Evolutionary conservation across 495 filamentous ascomycete species (phyloP), one percentile per base, ranked within the genome.

Genomic region (Penicillium chermesinum): DNA sequence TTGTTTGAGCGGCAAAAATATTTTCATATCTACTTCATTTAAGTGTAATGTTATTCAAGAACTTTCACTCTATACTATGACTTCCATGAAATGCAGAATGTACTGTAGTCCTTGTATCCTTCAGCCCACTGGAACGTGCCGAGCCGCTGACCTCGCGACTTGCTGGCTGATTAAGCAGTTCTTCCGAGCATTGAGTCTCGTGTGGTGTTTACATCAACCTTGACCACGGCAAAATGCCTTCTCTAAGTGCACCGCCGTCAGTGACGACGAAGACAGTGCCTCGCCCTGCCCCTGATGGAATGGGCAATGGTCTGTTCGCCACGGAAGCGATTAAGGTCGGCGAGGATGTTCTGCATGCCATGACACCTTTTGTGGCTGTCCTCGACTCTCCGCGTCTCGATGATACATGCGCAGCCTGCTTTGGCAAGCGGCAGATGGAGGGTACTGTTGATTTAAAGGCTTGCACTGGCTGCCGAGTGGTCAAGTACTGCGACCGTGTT

Each of bases 401-500:
- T 2, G 64, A 71, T 49, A 69, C 69, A 6, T 78, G 74, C 43
- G 64, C 71, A 21, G 69, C 62, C 18, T 78, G 74, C 42, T 68
- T 70, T 50, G 58, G 71, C 14, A 63, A 60, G 44, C 58, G 52
- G 19, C 56, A 64, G 16, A 41, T 63, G 46, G 63, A 62, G 12
- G 56, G 44, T 1, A 38, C 21, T 27, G 43, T 48, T 25, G 52
- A 60, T n/a, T 45, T 84, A 19, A 78, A 73, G 50, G 71, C 68
- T 20, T 89, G 86, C 62, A 71, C 71, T 0, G 79, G 77, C 0
- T 89, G 86, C 64, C 75, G 70, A 40, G 65, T 75, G 10, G 76
- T 82, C 0, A 77, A 72, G 47, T 89, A 86, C 61, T 89, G 86
- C 60, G 74, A 76, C 39, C 80, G 79, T 72, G 82, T 85, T 53